Percentiles rank a stretch among this genome's conserved stretches.
Evolutionary conservation across 1,139 yeast genomes (phyloP).

Genomic region (Hemisphaericaspora xylofermentans): DNA sequence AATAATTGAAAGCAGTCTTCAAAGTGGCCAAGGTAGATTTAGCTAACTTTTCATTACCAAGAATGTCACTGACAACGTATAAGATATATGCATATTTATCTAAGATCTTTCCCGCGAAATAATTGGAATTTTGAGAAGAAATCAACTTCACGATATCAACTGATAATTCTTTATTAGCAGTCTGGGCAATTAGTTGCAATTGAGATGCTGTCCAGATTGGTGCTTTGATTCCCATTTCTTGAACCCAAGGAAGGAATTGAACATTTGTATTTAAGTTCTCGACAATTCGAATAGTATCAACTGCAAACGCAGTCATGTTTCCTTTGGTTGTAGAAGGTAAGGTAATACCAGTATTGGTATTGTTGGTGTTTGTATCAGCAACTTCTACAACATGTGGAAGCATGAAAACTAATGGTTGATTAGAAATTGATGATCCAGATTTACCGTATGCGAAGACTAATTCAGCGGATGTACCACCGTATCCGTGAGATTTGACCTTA

Average conservation of each 20-base stretch:
- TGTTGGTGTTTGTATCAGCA: conserved; percentile 33
- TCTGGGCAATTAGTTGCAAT: conserved; percentile 42
- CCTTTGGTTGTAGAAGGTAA: conserved; percentile 63
- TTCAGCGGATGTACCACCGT: conserved; percentile 30
- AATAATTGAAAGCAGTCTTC: conserved; percentile 51
- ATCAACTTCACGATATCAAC: conserved; percentile 53
- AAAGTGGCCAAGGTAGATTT: conserved; percentile 45
- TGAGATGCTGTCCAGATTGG: conserved; percentile 23
- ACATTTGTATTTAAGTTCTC: conserved; percentile 49
- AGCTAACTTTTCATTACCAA: conserved; percentile 52
- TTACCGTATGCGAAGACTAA: conserved; percentile 51
- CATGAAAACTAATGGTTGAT: conserved; percentile 54
- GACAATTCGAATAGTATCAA: conserved; percentile 44
- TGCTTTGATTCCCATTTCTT: conserved; percentile 15
- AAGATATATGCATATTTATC: conserved; percentile 67
- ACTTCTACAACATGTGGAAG: conserved; percentile 64
- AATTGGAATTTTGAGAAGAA: conserved; percentile 46
- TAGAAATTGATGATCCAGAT: conserved; percentile 47
- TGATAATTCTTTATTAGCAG: conserved; percentile 44
- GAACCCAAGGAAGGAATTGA: conserved; percentile 35
- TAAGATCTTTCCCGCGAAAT: conserved; percentile 59
- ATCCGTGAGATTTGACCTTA: conserved; percentile 16
- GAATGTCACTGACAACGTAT: conserved; percentile 58
- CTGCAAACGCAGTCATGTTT: conserved; percentile 51
- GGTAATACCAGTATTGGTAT: conserved; percentile 40